Base-by-base conservation (phyloP, 1,139 yeast genomes). In the Candida freyschussii region DNA sequence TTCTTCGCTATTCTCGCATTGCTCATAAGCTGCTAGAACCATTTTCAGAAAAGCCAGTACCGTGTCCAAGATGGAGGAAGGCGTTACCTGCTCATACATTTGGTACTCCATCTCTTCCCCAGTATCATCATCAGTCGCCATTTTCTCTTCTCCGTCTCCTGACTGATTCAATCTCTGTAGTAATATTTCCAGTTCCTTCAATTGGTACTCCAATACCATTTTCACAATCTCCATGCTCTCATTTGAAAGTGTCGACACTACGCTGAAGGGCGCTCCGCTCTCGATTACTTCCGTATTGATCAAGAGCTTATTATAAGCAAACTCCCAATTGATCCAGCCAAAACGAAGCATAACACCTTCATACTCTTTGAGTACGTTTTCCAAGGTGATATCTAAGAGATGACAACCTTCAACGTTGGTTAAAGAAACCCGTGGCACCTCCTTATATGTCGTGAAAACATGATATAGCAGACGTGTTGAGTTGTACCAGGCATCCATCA, bases 251-350 rank as follows among this genome's bases (percentile, higher is more conserved):
- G 11, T 27, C n/a, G 31, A 25, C n/a, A 44, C 21, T 9, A 32
- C 39, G 4, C 41, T 38, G 2, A 36, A 13, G 12, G 22, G 24
- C 5, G 52, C 35, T 13, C 25, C 36, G 2, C 53, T 54, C 30
- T 72, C 78, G 15, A 72, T 40, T 6, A 62, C 52, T 37, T 69
- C 76, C 2, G 65, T 62, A 41, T 67, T 65, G 0, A 67, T 72
- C 32, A 69, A 50, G 0, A 67, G 67, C 17, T 64, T 53, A 37
- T 73, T 71, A 47, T 56, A 71, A 13, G 62, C 48, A 32, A 71
- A 58, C 49, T 71, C 76, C 45, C 57, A 47, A 12, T 68, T 65
- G 11, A 57, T 43, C 22, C 37, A 34, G 18, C 34, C 35, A 6
- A 33, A 32, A 13, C 48, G 48, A 13, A 28, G 21, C 2, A 41